Evolutionary conservation across 768 basidiomycete genomes (phyloP).

Genomic region (Termitomyces sp.): DNA sequence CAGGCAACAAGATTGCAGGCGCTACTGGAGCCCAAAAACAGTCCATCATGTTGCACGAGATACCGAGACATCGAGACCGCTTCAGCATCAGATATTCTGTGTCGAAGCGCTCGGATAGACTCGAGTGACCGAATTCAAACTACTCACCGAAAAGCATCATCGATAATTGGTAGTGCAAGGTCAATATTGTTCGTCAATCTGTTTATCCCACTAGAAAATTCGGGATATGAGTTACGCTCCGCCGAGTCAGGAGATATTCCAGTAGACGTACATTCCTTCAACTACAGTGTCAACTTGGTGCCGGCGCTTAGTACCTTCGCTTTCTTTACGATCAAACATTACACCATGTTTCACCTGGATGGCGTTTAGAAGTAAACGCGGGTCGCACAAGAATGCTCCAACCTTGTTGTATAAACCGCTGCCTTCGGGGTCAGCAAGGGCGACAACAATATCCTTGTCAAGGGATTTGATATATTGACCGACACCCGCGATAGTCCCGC

Average conservation of each 20-base stretch:
- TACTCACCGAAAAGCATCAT: slow-evolving; percentile 81
- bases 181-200: slow-evolving; percentile 89
- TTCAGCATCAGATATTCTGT: slow-evolving; percentile 90
- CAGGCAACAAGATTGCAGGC: slow-evolving; percentile 96
- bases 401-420: slow-evolving; percentile 96
- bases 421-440: slow-evolving; percentile 89
- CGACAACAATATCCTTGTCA: slow-evolving; percentile 62
- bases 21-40: slow-evolving; percentile 94
- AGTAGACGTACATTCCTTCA: slow-evolving; percentile 69
- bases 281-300: slow-evolving; percentile 96
- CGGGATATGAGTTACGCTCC: not conserved
- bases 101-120: not conserved
- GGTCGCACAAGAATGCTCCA: not conserved
- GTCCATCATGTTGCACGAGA: slow-evolving; percentile 84
- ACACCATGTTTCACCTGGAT: slow-evolving; percentile 82
- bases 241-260: not conserved
- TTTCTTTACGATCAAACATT: slow-evolving; percentile 92
- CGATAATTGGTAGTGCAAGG: slow-evolving; percentile 77
- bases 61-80: slow-evolving; percentile 96
- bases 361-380: not conserved
- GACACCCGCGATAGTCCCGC: slow-evolving; percentile 88
- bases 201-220: slow-evolving; percentile 75
- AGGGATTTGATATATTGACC: slow-evolving; percentile 78
- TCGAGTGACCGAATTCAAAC: not conserved
- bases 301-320: slow-evolving; percentile 88